Evolutionary conservation across 805 yeast species (phyloP).

Genomic region (Suhomyces prunicola): DNA sequence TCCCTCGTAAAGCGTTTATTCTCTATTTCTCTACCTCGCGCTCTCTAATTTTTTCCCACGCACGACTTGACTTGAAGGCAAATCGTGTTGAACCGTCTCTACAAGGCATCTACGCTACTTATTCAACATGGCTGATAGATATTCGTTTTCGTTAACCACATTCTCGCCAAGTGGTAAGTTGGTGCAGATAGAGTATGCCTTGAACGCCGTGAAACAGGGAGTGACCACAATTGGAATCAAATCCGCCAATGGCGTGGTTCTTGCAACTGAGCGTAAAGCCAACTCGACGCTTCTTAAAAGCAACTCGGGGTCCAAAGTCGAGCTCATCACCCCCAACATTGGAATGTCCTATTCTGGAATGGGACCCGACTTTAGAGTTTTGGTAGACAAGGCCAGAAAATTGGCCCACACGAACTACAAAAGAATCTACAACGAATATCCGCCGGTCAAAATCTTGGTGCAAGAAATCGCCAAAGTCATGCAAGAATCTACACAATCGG

Average conservation of each 20-base stretch:
- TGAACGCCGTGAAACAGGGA: slow-evolving; percentile 97
- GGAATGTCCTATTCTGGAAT: slow-evolving; percentile 97
- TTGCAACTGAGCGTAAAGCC: slow-evolving; percentile 94
- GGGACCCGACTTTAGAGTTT: slow-evolving; percentile 98
- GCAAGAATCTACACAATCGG: slow-evolving; percentile 98
- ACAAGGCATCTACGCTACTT: background rate
- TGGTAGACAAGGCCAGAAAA: slow-evolving; percentile 90
- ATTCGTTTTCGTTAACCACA: slow-evolving; percentile 94
- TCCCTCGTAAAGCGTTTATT: background rate
- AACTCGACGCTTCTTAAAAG: slow-evolving; percentile 72
- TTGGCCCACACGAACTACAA: slow-evolving; percentile 90
- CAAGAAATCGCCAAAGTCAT: slow-evolving; percentile 93
- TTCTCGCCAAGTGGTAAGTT: slow-evolving; percentile 98
- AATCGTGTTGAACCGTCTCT: slow-evolving; percentile 2
- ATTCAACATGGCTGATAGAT: slow-evolving; percentile 86
- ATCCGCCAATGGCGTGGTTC: slow-evolving; percentile 92
- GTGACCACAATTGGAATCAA: slow-evolving; percentile 92
- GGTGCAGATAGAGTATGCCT: slow-evolving; percentile 96
- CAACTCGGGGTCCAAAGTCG: slow-evolving; percentile 75
- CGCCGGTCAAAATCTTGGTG: slow-evolving; percentile 91
- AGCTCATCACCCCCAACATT: slow-evolving; percentile 85
- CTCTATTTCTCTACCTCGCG: background rate
- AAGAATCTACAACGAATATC: slow-evolving; percentile 92
- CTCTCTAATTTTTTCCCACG: background rate
- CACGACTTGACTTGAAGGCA: slow-evolving; percentile 8